Evolutionary conservation across 768 basidiomycete genomes (phyloP), one percentile per base, ranked within the genome.

Genomic region (Gyrodon lividus): DNA sequence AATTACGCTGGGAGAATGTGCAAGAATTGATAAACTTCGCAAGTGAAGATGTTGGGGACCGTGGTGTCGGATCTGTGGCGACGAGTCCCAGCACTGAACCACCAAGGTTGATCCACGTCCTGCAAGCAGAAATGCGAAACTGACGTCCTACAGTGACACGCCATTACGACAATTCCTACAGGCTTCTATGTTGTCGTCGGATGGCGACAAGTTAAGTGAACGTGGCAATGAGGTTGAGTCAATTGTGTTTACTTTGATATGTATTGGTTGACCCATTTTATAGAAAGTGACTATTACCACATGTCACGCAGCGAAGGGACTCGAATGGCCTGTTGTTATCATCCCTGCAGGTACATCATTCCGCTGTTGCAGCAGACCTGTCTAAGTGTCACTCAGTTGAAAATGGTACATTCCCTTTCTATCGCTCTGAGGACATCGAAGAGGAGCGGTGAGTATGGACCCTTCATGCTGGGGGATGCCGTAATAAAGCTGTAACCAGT

Each of bases 301-400:
- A 0, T 91, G 92, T 48, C 92, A 96, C 70, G 82, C 90, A 30
- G 91, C 92, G 0, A 96, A 96, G 66, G 92, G 92, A 0, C 72
- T 94, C 7, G 92, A 96, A 67, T 96, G 92, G 91, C 91, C 92
- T 1, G 87, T 93, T 2, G 90, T 94, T 0, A 84, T 94, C 55
- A 73, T 90, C 17, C 87, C 87, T 20, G 81, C 85, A 13, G 83
- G 86, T 86, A 61, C 54, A 64, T 47, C 16, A 33, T 14, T 59
- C 31, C 38, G 22, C 41, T 16, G 45, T 48, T 13, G 37, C 48
- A 14, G 44, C 19, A 50, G 4, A 14, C 23, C 19, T 2, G n/a
- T n/a, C 30, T 39, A 19, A 43, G 0, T 34, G 20, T 45, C 12
- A 26, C 31, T 28, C 23, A 20, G 89, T 84, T 3, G 91, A 92